Evolutionary conservation across 257 asterid genomes (phyloP).

Genomic region (Cordia subcordata): DNA sequence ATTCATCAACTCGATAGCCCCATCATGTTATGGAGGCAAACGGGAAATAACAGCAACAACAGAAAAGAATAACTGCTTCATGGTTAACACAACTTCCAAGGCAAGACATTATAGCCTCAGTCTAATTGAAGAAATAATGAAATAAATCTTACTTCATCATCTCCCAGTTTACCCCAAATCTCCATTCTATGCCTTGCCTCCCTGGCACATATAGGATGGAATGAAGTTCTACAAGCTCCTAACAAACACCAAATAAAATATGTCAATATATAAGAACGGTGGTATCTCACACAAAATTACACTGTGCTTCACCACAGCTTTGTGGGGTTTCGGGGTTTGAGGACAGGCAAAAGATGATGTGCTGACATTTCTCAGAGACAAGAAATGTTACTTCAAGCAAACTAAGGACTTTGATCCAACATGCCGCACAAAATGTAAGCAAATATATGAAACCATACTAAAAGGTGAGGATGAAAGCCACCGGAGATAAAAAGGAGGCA

Average conservation of each 20-base stretch:
- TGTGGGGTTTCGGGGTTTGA: too few relatives aligned
- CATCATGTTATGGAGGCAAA: background rate
- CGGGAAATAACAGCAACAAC: background rate
- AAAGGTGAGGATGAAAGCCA: too few relatives aligned
- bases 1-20: background rate
- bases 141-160: slow-evolving; percentile 71
- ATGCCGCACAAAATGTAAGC: too few relatives aligned
- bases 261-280: slow-evolving; percentile 22
- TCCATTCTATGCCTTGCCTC: slow-evolving; percentile 93
- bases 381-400: too few relatives aligned
- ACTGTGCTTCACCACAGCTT: background rate
- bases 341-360: background rate
- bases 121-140: slow-evolving; percentile 3
- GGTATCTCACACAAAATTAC: background rate
- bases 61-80: background rate
- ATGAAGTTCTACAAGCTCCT: slow-evolving; percentile 98
- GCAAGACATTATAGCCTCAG: background rate
- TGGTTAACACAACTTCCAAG: background rate
- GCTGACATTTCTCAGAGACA: background rate
- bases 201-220: slow-evolving; percentile 98
- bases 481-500: too few relatives aligned
- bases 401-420: too few relatives aligned
- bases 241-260: slow-evolving; percentile 30
- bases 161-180: slow-evolving; percentile 95
- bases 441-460: too few relatives aligned